These are phyloP conservation scores for Fusarium denticulatum DNA, from an alignment of 2,329 filamentous ascomycete species.

Conservation along the genomic window DNA sequence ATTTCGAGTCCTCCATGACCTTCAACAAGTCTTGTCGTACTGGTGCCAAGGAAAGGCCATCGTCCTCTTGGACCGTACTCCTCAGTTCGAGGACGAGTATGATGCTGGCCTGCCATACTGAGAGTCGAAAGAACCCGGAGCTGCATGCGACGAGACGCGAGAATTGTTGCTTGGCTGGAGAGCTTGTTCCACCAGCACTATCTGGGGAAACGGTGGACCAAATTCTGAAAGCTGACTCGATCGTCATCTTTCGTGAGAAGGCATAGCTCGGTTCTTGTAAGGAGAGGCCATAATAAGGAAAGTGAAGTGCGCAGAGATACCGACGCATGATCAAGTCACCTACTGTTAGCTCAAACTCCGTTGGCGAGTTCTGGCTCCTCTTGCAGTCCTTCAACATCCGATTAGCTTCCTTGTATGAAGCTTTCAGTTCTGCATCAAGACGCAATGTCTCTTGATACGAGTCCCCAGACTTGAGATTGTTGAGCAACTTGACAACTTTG, in stretches of 20 bases:
- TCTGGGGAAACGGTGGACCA: constrained; percentile 51
- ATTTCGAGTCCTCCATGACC: constrained; percentile 53
- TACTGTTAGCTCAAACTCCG: constrained; percentile 55
- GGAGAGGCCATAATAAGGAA: constrained; percentile 58
- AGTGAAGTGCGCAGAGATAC: constrained; percentile 65
- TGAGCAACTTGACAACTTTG: constrained; percentile 54
- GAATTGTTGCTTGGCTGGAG: constrained; percentile 45
- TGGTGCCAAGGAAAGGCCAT: constrained; percentile 47
- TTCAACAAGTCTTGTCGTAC: constrained; percentile 55
- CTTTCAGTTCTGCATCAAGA: constrained; percentile 55
- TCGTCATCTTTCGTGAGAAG: constrained; percentile 59
- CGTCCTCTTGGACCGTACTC: constrained; percentile 53
- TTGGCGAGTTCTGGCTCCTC: constrained; percentile 33
- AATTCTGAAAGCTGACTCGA: constrained; percentile 60
- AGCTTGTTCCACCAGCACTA: neutral
- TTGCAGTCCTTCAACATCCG: constrained; percentile 45
- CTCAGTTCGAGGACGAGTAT: constrained; percentile 54
- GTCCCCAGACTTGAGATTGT: constrained; percentile 49
- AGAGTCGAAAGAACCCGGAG: constrained; percentile 53
- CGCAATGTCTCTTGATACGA: constrained; percentile 58
- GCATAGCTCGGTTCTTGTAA: constrained; percentile 57
- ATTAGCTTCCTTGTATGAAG: constrained; percentile 54
- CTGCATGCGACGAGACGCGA: constrained; percentile 51
- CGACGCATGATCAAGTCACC: constrained; percentile 63
- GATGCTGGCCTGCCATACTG: constrained; percentile 49